Base-by-base conservation (phyloP, 1,139 yeast genomes). In the Tardiomyces depauwii region DNA sequence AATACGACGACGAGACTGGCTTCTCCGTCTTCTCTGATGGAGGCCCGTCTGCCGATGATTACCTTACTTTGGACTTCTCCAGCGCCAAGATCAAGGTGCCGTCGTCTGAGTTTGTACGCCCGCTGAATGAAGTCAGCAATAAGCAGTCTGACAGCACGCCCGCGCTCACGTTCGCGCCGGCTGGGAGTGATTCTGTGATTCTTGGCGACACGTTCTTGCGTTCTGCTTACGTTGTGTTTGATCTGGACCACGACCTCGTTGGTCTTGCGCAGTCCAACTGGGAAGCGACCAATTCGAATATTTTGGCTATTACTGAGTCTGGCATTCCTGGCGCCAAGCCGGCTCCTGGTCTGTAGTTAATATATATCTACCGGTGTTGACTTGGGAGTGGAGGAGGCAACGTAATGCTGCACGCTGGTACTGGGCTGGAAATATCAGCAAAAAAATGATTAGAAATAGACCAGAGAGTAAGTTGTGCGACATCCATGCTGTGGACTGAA, bases 151-250 rank as follows among this genome's bases (percentile, higher is more conserved):
- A 36, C 39, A 27, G 16, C 10, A 18, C 33, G 9, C 25, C 25
- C 21, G 27, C n/a, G 7, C 39, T 36, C 4, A 16, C 19, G 7
- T 9, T 36, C 19, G 19, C 4, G 5, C 19, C 39, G 12, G n/a
- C 10, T 12, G 21, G 19, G 10, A 6, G 14, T 27, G 19, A 30
- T 16, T 2, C 28, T 21, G 49, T 49, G 42, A 67, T 76, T 13
- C 60, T 85, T n/a, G 95, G 95, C 43, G 94, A 84, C 61, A 75
- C 80, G 38, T 78, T 85, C 63, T 66, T 86, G 55, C 72, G 86
- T 50, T 71, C 76, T 45, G 87, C 84, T 9, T 86, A 86, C 59
- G 76, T 79, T 45, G 94, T 85, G 41, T 85, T 75, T 55, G 88
- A 86, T 61, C 66, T 83, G 51, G 87, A 81, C 32, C 75, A 74